phyloP scores from a whole-genome alignment of 129 eudicot genomes.

The Mikania micrantha region DNA sequence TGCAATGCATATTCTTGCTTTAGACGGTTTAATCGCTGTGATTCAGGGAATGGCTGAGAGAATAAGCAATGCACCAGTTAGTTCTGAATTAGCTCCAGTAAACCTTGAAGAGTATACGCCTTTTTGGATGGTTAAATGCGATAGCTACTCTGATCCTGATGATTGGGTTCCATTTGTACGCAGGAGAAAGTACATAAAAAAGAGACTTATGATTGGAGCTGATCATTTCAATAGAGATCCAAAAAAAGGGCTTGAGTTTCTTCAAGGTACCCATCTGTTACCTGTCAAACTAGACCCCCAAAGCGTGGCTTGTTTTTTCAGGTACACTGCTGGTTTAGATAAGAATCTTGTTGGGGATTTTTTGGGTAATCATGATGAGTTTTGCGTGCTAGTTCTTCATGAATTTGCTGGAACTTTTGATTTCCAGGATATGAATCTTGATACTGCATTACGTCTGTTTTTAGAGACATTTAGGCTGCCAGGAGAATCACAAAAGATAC shows the following conservation, averaged over 20 bases:
- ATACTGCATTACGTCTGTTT: constrained; percentile 76
- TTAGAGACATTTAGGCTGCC: constrained; percentile 86
- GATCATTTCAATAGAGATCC: constrained; percentile 92
- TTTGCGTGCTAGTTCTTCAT: constrained; percentile 87
- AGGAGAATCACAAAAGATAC: constrained; percentile 94
- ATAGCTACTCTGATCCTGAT: constrained; percentile 61
- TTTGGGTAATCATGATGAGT: constrained; percentile 87
- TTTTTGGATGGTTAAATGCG: constrained; percentile 92
- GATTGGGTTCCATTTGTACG: constrained; percentile 90
- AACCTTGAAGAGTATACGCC: constrained; percentile 75
- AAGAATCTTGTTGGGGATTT: constrained; percentile 92
- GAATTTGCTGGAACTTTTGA: constrained; percentile 91
- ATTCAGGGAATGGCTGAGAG: constrained; percentile 95
- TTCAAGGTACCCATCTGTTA: constrained; percentile 81
- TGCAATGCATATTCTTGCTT: constrained; percentile 81
- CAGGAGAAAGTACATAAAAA: constrained; percentile 71
- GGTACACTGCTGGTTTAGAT: constrained; percentile 91
- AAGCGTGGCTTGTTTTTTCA: constrained; percentile 86
- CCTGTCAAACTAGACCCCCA: constrained; percentile 93
- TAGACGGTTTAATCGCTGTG: constrained; percentile 89
- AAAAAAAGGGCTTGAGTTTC: constrained; percentile 82
- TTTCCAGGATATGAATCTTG: constrained; percentile 90
- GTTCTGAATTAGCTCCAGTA: constrained; percentile 49
- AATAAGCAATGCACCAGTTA: constrained; percentile 55
- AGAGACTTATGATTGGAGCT: constrained; percentile 88